Base-by-base conservation (phyloP, 495 filamentous ascomycete species). In the Wilcoxina mikolae region DNA sequence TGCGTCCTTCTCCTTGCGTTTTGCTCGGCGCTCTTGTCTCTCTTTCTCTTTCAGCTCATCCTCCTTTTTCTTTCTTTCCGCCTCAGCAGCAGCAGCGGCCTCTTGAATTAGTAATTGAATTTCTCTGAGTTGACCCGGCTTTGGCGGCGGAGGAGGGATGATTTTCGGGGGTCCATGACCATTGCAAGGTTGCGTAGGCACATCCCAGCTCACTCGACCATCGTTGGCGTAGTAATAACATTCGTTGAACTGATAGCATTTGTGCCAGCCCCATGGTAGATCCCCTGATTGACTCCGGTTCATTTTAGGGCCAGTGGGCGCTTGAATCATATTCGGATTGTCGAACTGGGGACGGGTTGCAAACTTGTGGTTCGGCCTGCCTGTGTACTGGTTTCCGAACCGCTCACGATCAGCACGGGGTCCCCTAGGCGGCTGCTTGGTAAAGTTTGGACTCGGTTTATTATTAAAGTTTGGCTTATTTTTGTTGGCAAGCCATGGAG, bases 221-320 rank as follows among this genome's bases (percentile, higher is more conserved):
- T 65, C 61, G 25, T 65, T 65, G 23, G 62, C 50, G 42, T 64
- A 65, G 35, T 31, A 65, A 42, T 65, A 65, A 44, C 54, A 18
- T 18, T 65, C 56, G 9, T 47, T 35, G 1, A 58, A 53, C 7
- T 24, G 17, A 12, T 43, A 43, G 29, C 59, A 55, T 35, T 60
- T 65, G 39, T 65, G 61, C 62, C 62, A 65, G 27, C 62, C 62
- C 62, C 62, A 64, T 9, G 62, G 62, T 4, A 65, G 27, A n/a
- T 57, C 60, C 31, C 56, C 26, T 28, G 47, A 51, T n/a, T 41
- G 47, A n/a, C n/a, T n/a, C 4, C 54, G 47, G 17, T 61, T 60
- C 27, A 41, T 48, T 35, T 55, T 20, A 35, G 42, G 33, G 48
- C 41, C 53, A 28, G 42, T 53, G 17, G 55, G 61, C n/a, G 55